phyloP scores from a whole-genome alignment of 2,329 filamentous ascomycete genomes.

The Cladosporium sp. region DNA sequence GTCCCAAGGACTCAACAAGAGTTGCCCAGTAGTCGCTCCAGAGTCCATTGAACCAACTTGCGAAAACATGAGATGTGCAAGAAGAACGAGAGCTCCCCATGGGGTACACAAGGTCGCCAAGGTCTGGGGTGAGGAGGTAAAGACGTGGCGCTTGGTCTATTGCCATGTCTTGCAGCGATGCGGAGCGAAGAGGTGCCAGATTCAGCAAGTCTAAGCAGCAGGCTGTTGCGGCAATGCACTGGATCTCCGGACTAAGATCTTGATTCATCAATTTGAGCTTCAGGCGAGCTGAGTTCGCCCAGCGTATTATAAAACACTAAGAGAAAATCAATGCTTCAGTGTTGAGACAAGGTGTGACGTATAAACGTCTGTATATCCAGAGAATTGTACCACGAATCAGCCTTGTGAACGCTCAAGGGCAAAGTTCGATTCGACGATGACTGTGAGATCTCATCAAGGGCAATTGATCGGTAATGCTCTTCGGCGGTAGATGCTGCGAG shows the following conservation, averaged over 20 bases:
- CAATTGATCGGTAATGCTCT: not conserved
- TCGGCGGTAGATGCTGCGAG: not conserved
- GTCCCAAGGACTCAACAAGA: constrained; percentile 3
- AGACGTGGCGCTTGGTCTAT: not conserved
- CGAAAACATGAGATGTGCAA: not conserved
- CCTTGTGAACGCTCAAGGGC: not conserved
- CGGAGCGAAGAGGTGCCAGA: not conserved
- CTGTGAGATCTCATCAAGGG: not conserved
- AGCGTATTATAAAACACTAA: not conserved
- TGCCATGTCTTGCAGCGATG: not conserved
- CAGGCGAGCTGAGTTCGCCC: not conserved
- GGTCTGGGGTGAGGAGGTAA: not conserved
- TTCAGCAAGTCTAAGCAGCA: not conserved
- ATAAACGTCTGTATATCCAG: not conserved
- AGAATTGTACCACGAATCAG: not conserved
- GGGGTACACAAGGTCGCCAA: constrained; percentile 8
- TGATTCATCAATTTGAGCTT: not conserved
- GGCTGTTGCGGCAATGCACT: not conserved
- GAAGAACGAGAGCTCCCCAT: constrained; percentile 1
- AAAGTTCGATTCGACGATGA: not conserved
- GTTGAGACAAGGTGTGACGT: not conserved
- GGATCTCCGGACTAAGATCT: not conserved
- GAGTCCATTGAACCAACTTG: not conserved
- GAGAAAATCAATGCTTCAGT: not conserved
- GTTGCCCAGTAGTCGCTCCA: not conserved